Percentiles rank a stretch among this genome's conserved stretches.
Evolutionary conservation across 2,329 filamentous ascomycete genomes (phyloP).

Genomic region (Aspergillus luchuensis): DNA sequence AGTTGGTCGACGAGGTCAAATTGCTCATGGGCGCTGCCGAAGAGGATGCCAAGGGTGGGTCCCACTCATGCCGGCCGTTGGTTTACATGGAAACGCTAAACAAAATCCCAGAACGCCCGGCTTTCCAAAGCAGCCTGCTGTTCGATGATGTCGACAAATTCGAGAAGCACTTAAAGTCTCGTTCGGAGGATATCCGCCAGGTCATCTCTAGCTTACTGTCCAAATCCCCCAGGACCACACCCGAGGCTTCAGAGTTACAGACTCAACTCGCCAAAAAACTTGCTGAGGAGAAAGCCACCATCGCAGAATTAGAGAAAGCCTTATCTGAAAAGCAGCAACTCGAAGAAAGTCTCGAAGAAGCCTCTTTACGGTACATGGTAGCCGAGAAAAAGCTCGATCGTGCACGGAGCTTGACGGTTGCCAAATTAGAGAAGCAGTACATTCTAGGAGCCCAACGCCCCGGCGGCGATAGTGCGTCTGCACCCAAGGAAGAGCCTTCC

Average conservation of each 20-base stretch:
- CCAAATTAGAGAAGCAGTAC: slow-evolving; percentile 88
- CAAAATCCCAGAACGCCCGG: slow-evolving; percentile 19
- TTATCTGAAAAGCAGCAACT: slow-evolving; percentile 79
- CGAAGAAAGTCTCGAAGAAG: slow-evolving; percentile 82
- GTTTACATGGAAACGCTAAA: slow-evolving; percentile 6
- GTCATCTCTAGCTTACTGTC: slow-evolving; percentile 70
- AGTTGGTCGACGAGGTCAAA: slow-evolving; percentile 53
- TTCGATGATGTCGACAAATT: slow-evolving; percentile 64
- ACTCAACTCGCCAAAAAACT: slow-evolving; percentile 73
- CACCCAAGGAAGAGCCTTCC: slow-evolving; percentile 53
- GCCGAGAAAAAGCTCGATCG: slow-evolving; percentile 94
- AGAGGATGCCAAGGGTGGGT: slow-evolving; percentile 34
- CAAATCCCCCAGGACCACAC: slow-evolving; percentile 51
- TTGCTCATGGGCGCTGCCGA: slow-evolving; percentile 38
- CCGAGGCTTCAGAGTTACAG: slow-evolving; percentile 73
- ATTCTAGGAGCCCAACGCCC: slow-evolving; percentile 64
- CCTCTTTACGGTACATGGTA: slow-evolving; percentile 88
- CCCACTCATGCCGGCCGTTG: not conserved
- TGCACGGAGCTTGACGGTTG: slow-evolving; percentile 82
- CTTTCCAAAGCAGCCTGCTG: slow-evolving; percentile 57
- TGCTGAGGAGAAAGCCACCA: slow-evolving; percentile 77
- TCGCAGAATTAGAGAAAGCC: slow-evolving; percentile 73
- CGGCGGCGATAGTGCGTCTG: slow-evolving; percentile 50
- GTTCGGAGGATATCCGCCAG: slow-evolving; percentile 73
- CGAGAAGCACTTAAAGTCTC: slow-evolving; percentile 75